Evolutionary conservation across 257 asterid species (phyloP).

Genomic region (Jacaranda mimosifolia): DNA sequence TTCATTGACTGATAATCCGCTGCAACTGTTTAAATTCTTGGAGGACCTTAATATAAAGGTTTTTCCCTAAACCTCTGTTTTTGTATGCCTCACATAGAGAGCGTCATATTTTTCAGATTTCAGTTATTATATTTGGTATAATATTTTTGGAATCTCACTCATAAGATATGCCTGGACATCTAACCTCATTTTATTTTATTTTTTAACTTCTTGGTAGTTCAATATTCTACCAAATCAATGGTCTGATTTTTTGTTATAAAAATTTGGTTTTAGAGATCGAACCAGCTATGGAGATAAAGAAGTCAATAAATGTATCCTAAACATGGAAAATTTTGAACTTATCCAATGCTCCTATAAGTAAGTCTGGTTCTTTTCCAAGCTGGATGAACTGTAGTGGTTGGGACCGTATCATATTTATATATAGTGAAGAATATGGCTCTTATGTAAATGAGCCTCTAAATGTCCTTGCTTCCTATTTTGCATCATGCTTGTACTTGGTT

Average conservation of each 20-base stretch:
- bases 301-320: neutral
- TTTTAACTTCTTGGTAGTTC: neutral
- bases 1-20: constrained; percentile 3
- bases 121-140: neutral
- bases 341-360: neutral
- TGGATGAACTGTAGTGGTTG: neutral
- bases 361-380: neutral
- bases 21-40: constrained; percentile 22
- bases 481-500: neutral
- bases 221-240: neutral
- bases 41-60: constrained; percentile 32
- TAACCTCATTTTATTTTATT: too few relatives aligned
- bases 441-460: neutral
- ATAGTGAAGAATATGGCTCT: neutral
- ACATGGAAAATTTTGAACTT: too few relatives aligned
- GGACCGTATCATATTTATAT: too few relatives aligned
- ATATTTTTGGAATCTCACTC: neutral
- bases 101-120: neutral
- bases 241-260: neutral
- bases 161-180: neutral
- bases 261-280: neutral
- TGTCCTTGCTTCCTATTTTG: neutral
- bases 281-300: neutral
- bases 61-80: neutral
- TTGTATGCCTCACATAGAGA: neutral